Percentiles rank a stretch among this genome's conserved stretches.
These are phyloP conservation scores for Helotiales sp. DNA, from an alignment of 2,329 filamentous ascomycete genomes.

Conservation along the genomic window DNA sequence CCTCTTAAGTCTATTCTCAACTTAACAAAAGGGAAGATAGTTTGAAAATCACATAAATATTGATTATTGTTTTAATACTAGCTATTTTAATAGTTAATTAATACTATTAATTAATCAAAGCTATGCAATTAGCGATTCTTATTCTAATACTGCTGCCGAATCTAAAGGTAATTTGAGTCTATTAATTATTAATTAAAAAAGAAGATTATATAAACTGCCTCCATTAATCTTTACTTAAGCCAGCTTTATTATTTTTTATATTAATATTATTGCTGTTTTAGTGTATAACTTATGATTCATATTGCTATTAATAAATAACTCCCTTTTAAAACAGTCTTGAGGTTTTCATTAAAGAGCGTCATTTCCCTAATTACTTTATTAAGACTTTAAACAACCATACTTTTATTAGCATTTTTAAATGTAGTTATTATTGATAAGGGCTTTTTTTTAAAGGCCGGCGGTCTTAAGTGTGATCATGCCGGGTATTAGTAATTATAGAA, in stretches of 20 bases:
- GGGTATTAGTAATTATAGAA: not conserved
- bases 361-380: conserved; percentile 21
- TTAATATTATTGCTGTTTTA: conserved; percentile 9
- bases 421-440: not conserved
- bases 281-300: conserved; percentile 23
- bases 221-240: conserved; percentile 8
- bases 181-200: conserved; percentile 9
- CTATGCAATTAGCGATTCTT: conserved; percentile 7
- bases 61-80: conserved; percentile 11
- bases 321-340: conserved; percentile 11
- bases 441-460: not conserved
- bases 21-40: conserved; percentile 22
- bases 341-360: conserved; percentile 9
- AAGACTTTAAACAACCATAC: conserved; percentile 3
- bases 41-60: conserved; percentile 18
- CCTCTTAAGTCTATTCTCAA: conserved; percentile 16
- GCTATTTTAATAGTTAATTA: conserved; percentile 13
- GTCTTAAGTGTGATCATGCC: not conserved
- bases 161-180: conserved; percentile 18
- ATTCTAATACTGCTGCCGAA: conserved; percentile 8
- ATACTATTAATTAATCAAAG: conserved; percentile 12
- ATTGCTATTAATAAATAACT: conserved; percentile 9
- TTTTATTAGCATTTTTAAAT: not conserved
- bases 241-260: not conserved
- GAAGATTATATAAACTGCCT: conserved; percentile 13